Percentiles rank a stretch among this genome's conserved stretches.
Evolutionary conservation across 2,329 filamentous ascomycete genomes (phyloP).

Genomic region (Colletotrichum somersetense): DNA sequence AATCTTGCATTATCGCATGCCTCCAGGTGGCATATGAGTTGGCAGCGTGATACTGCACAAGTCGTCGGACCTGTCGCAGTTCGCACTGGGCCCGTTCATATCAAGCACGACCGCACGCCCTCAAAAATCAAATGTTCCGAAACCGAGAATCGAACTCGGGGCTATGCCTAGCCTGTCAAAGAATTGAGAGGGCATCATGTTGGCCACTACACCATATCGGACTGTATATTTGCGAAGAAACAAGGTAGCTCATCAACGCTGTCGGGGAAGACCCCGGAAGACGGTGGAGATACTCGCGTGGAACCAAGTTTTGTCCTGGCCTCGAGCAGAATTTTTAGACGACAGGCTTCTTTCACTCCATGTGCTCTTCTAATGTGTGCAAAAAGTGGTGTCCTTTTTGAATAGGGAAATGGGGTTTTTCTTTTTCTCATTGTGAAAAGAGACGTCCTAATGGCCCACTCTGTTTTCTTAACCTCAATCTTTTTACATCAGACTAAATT

Average conservation of each 20-base stretch:
- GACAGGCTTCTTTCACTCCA: neutral
- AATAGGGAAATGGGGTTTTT: no score
- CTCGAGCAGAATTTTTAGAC: neutral
- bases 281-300: neutral
- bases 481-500: neutral
- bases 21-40: neutral
- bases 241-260: fast-evolving
- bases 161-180: slow-evolving; percentile 33
- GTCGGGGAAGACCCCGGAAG: neutral
- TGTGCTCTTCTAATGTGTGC: neutral
- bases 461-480: no score
- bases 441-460: neutral
- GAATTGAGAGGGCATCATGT: slow-evolving; percentile 39
- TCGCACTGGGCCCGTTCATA: neutral
- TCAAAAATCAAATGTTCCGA: slow-evolving; percentile 12
- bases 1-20: neutral
- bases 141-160: slow-evolving; percentile 33
- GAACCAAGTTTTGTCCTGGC: neutral
- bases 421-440: no score
- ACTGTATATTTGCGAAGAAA: fast-evolving
- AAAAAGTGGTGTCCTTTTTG: no score
- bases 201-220: slow-evolving; percentile 41
- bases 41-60: neutral
- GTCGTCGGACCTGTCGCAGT: no score
- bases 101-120: neutral